These are phyloP conservation scores for Diaporthe australafricana DNA, from an alignment of 2,329 filamentous ascomycete genomes.

Conservation along the genomic window DNA sequence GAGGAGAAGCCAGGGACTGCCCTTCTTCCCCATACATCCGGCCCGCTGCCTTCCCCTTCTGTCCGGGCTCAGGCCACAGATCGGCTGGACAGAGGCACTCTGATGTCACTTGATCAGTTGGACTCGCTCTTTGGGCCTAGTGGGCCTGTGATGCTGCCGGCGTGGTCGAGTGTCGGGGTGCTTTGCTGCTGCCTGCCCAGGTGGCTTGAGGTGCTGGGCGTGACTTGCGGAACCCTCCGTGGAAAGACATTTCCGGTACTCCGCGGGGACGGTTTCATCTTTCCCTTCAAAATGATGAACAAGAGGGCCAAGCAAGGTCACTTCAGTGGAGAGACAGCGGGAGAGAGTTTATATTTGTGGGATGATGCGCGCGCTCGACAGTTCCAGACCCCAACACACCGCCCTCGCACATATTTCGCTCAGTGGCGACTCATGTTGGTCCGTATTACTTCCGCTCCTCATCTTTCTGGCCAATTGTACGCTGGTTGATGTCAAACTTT, in stretches of 20 bases:
- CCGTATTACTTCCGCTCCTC: constrained; percentile 1
- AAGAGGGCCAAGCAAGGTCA: neutral
- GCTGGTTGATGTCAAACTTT: constrained; percentile 2
- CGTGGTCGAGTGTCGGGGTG: neutral
- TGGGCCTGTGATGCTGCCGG: constrained; percentile 7
- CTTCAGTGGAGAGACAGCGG: neutral
- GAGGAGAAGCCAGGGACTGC: neutral
- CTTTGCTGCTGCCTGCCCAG: neutral
- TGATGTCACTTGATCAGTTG: constrained; percentile 6
- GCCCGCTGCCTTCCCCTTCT: neutral
- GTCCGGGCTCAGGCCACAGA: neutral
- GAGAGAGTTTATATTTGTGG: neutral
- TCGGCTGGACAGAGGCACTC: neutral
- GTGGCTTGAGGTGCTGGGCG: neutral
- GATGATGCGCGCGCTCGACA: neutral
- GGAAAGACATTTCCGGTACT: neutral
- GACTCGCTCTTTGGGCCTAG: constrained; percentile 5
- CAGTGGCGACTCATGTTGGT: constrained; percentile 26
- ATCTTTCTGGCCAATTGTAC: neutral
- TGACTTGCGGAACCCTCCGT: neutral
- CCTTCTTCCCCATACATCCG: neutral
- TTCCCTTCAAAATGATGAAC: too few species aligned
- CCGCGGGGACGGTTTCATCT: neutral
- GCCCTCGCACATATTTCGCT: constrained; percentile 1
- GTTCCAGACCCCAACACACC: constrained; percentile 3